Evolutionary conservation across 2,329 filamentous ascomycete genomes (phyloP).

Genomic region (Phoma sp.): DNA sequence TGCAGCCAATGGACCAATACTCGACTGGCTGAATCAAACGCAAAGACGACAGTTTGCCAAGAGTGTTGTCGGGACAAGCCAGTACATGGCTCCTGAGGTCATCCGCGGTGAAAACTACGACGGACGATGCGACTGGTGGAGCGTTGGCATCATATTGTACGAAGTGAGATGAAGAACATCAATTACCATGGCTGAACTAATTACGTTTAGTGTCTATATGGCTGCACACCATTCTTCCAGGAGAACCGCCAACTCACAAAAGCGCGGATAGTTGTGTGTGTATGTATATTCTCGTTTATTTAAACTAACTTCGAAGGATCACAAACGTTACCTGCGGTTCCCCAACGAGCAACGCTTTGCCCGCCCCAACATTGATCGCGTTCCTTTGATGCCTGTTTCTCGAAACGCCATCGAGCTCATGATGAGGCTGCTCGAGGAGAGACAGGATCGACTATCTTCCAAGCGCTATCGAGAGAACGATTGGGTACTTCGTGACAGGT

Average conservation of each 20-base stretch:
- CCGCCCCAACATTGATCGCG: conserved; percentile 57
- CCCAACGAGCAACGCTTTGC: conserved; percentile 64
- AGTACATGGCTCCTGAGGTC: conserved; percentile 98
- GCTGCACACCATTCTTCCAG: conserved; percentile 86
- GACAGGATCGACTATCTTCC: conserved; percentile 78
- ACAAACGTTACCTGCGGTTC: conserved; percentile 74
- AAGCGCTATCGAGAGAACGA: conserved; percentile 76
- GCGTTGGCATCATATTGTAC: conserved; percentile 90
- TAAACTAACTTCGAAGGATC: conserved; percentile 62
- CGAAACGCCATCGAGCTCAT: conserved; percentile 80
- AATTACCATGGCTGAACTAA: background rate
- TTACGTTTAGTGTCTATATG: conserved; percentile 78
- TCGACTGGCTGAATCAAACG: conserved; percentile 54
- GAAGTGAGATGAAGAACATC: conserved; percentile 60
- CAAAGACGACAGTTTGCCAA: conserved; percentile 75
- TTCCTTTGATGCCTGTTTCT: conserved; percentile 63
- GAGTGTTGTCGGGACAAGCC: conserved; percentile 92
- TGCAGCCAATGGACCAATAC: conserved; percentile 37
- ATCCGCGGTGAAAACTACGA: conserved; percentile 84
- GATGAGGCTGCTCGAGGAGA: conserved; percentile 73
- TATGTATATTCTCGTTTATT: background rate
- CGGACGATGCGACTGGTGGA: conserved; percentile 96
- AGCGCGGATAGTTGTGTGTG: conserved; percentile 76
- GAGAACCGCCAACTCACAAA: conserved; percentile 86
- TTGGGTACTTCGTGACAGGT: conserved; percentile 36